Evolutionary conservation across 768 basidiomycete genomes (phyloP), one percentile per base, ranked within the genome.

Genomic region (Lanmaoa rubissima): DNA sequence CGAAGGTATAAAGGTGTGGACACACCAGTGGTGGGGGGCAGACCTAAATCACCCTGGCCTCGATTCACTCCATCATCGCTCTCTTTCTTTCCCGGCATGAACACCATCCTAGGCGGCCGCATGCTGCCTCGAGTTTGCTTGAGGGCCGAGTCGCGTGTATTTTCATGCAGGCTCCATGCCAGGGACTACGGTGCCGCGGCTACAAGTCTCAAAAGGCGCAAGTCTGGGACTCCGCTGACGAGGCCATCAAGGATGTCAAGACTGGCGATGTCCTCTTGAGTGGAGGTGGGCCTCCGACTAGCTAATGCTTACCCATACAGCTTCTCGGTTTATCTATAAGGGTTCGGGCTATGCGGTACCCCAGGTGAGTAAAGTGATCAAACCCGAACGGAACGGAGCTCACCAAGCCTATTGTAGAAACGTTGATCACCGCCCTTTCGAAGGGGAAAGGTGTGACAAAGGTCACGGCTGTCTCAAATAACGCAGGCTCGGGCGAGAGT

Each of bases 311-410:
- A 11, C 14, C 11, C 17, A 3, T 42, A 7, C 31, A 59, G 10
- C 45, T 38, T 8, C 3, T 39, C 13, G 41, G 24, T 12, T 35
- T 4, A 50, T 54, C 43, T 61, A n/a, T n/a, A n/a, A 92, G 91
- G 92, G n/a, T 96, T 96, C 68, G 93, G 94, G 35, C 74, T 90
- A 42, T 90, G 90, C 65, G 92, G 93, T 36, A 90, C 92, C 48
- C 92, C 92, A 65, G 87, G 90, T 88, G 44, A 38, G 73, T 17
- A 24, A 26, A 26, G 35, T 46, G 28, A 49, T 48, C 34, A 16
- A n/a, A 38, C 32, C 40, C 17, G 34, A 41, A 26, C 31, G 7
- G 38, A 38, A 41, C 31, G 42, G 31, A 34, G 8, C 36, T 65
- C 17, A 59, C 45, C 16, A 13, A 26, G 24, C 9, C 19, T 19